Evolutionary conservation across 1,284 basidiomycete genomes (phyloP).

Genomic region (Tranzscheliella williamsii): DNA sequence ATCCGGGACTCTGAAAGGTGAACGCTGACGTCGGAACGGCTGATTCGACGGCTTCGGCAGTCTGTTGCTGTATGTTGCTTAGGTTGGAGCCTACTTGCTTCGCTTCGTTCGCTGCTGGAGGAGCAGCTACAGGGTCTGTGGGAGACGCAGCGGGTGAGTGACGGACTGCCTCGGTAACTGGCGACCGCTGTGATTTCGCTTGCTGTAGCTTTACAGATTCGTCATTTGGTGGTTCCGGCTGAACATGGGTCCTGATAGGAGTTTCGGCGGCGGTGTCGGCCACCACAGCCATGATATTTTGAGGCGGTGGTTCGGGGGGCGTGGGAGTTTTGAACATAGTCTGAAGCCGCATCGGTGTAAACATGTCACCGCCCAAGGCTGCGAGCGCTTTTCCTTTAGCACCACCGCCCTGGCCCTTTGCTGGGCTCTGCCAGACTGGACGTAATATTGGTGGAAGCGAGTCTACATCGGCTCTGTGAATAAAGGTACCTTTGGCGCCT

Average conservation of each 20-base stretch:
- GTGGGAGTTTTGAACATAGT: constrained; percentile 54
- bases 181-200: not conserved
- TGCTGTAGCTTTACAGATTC: too few relatives aligned
- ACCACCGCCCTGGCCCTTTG: constrained; percentile 17
- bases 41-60: not conserved
- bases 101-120: not conserved
- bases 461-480: constrained; percentile 51
- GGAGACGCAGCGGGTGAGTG: too few relatives aligned
- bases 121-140: too few relatives aligned
- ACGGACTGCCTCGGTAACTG: too few relatives aligned
- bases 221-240: too few relatives aligned
- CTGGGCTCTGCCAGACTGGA: constrained; percentile 50
- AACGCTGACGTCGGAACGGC: constrained; percentile 19
- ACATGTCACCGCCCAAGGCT: constrained; percentile 54
- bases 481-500: constrained; percentile 43
- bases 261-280: too few relatives aligned
- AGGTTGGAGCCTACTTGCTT: not conserved
- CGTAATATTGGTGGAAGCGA: constrained; percentile 50
- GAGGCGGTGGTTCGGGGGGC: constrained; percentile 18
- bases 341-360: constrained; percentile 54
- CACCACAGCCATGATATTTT: constrained; percentile 11
- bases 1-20: constrained; percentile 17
- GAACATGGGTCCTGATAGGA: too few relatives aligned
- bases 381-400: constrained; percentile 15
- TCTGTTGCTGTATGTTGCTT: not conserved